Conservation (phyloP, 2,329 filamentous ascomycete genomes). For the Ceratocystis cubensis region DNA sequence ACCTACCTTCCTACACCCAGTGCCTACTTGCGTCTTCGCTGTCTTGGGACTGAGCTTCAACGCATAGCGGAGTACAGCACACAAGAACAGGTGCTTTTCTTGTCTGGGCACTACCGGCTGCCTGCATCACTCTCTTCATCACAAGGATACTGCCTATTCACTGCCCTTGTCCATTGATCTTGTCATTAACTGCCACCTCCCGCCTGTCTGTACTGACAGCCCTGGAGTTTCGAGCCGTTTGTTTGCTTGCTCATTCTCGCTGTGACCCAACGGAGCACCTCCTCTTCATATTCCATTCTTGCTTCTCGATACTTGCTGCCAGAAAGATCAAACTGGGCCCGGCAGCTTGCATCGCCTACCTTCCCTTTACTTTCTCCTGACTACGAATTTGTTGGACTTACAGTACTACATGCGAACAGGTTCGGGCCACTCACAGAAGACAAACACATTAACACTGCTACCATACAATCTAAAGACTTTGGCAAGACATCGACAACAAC, state of each 20-base stretch:
- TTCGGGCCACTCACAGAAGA: slow-evolving; percentile 35
- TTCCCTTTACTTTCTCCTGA: slow-evolving; percentile 21
- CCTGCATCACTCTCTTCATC: slow-evolving; percentile 8
- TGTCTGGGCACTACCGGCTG: background rate
- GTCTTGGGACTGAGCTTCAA: background rate
- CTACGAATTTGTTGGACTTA: slow-evolving; percentile 25
- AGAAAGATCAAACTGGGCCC: background rate
- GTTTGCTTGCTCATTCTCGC: slow-evolving; percentile 1
- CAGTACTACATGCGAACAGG: slow-evolving; percentile 30
- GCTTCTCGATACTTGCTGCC: background rate
- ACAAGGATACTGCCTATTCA: background rate
- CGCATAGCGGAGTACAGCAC: background rate
- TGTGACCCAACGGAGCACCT: background rate
- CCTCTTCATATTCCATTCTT: background rate
- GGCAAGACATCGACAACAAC: background rate
- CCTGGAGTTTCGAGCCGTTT: background rate
- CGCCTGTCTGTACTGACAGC: background rate
- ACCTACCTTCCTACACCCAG: background rate
- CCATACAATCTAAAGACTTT: background rate
- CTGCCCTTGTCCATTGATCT: slow-evolving; percentile 5
- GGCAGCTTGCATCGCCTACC: background rate
- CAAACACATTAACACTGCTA: slow-evolving; percentile 6
- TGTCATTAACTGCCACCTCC: slow-evolving; percentile 10
- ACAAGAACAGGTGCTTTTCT: background rate
- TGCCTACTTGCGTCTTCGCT: background rate